Evolutionary conservation across 768 basidiomycete species (phyloP), one percentile per base, ranked within the genome.

Genomic region (Boletus vinaceobasis): DNA sequence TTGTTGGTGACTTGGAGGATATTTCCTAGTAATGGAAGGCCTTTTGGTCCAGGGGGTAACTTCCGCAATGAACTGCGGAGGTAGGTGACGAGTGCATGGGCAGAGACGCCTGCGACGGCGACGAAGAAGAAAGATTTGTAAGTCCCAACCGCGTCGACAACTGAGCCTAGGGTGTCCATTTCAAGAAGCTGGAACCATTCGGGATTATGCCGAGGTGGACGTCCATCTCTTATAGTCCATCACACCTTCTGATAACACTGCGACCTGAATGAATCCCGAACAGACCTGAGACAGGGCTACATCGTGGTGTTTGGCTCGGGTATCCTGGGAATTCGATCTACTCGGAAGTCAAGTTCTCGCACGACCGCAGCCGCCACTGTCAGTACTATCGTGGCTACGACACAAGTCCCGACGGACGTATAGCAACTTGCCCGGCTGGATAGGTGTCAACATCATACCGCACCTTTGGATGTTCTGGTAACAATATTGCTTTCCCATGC

Each of bases 21-120:
- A 21, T 53, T 56, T 0, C 55, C 55, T 10, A 56, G 35, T 6
- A 56, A 9, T 31, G 55, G 55, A 19, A 56, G 45, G 9, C 55
- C 55, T 5, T 2, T 47, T 11, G 52, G 55, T 4, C 55, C 55
- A 5, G 55, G 52, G 4, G 51, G 55, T 7, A 56, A 38, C 40
- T 53, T 56, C 7, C 52, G 55, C 39, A 14, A 32, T 2, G 50
- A 44, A 27, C 55, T 56, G 5, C 27, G 50, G 23, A 56, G 14
- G 17, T 56, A 56, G 15, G n/a, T n/a, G 35, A 53, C 36, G 17
- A 56, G 27, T 4, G 39, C 39, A 47, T 43, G 45, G 40, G 47
- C 19, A 26, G 50, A 47, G 13, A 33, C 19, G 13, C 51, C 39
- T 19, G 51, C 51, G 10, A 36, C 17, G 26, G 51, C 39, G 39